phyloP scores from a whole-genome alignment of 176 grass and related monocot species.

The Hsuehochloa calcarea region DNA sequence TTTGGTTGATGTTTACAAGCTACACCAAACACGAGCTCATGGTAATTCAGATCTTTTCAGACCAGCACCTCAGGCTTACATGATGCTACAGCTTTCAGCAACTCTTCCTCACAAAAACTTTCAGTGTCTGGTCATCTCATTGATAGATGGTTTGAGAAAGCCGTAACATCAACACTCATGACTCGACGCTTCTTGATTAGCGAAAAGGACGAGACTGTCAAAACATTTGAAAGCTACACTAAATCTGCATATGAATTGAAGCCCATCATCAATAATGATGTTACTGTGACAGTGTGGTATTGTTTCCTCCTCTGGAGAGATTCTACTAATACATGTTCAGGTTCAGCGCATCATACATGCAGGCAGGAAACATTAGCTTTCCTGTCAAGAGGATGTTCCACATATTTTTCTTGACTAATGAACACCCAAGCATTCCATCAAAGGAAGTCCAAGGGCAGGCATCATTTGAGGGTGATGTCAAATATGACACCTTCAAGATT shows the following conservation, averaged over 20 bases:
- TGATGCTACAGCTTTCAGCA: slow-evolving; percentile 37
- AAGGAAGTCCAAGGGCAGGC: background rate
- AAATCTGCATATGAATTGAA: background rate
- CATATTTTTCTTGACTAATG: background rate
- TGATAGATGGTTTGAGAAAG: slow-evolving; percentile 27
- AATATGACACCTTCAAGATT: slow-evolving; percentile 88
- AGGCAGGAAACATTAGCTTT: slow-evolving; percentile 10
- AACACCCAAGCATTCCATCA: background rate
- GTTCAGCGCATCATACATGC: background rate
- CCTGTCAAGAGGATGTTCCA: background rate
- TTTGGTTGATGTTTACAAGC: slow-evolving; percentile 30
- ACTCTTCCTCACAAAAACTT: slow-evolving; percentile 21
- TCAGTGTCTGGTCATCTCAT: slow-evolving; percentile 40
- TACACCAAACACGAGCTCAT: slow-evolving; percentile 42
- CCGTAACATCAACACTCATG: background rate
- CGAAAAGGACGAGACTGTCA: background rate
- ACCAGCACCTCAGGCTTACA: slow-evolving; percentile 22
- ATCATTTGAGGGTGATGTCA: slow-evolving; percentile 62
- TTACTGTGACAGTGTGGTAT: background rate
- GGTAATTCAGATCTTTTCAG: slow-evolving; percentile 25
- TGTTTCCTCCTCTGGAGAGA: background rate
- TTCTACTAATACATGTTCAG: slow-evolving; percentile 1
- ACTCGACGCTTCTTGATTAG: background rate
- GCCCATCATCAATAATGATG: slow-evolving; percentile 13
- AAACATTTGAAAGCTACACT: background rate